Conservation (phyloP, 805 yeast genomes). For the Metschnikowia proteae region DNA sequence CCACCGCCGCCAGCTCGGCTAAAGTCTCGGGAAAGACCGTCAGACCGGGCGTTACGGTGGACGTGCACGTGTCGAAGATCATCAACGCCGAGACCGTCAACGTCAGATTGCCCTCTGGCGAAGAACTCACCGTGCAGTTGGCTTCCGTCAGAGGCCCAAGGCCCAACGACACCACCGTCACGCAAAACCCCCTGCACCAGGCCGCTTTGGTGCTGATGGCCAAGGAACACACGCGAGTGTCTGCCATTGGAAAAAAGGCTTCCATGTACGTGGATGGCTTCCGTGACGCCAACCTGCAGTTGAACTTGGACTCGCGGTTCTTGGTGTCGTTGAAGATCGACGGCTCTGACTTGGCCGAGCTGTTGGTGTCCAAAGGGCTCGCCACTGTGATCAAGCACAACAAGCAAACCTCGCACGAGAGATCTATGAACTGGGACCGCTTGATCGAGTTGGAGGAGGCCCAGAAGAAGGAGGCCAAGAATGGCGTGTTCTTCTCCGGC, state of each 20-base stretch:
- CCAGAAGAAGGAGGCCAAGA: conserved; percentile 49
- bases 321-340: conserved; percentile 52
- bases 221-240: conserved; percentile 69
- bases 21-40: conserved; percentile 17
- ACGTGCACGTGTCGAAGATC: conserved; percentile 56
- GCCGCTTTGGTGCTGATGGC: conserved; percentile 61
- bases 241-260: conserved; percentile 69
- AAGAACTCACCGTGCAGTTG: conserved; percentile 65
- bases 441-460: conserved; percentile 64
- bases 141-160: conserved; percentile 77
- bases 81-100: conserved; percentile 66
- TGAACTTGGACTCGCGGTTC: conserved; percentile 61
- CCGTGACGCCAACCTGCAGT: conserved; percentile 52
- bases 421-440: conserved; percentile 74
- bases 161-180: conserved; percentile 50
- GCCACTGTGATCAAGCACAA: conserved; percentile 78
- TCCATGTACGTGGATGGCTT: conserved; percentile 57
- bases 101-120: conserved; percentile 46
- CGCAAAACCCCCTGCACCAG: conserved; percentile 29
- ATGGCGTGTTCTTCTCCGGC: conserved; percentile 57
- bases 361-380: conserved; percentile 60
- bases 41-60: conserved; percentile 45
- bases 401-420: conserved; percentile 61
- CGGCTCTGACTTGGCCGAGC: conserved; percentile 57
- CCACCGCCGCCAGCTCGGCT: conserved; percentile 6